Conservation (phyloP, 1,284 basidiomycete species). For the Leccinum insolens region DNA sequence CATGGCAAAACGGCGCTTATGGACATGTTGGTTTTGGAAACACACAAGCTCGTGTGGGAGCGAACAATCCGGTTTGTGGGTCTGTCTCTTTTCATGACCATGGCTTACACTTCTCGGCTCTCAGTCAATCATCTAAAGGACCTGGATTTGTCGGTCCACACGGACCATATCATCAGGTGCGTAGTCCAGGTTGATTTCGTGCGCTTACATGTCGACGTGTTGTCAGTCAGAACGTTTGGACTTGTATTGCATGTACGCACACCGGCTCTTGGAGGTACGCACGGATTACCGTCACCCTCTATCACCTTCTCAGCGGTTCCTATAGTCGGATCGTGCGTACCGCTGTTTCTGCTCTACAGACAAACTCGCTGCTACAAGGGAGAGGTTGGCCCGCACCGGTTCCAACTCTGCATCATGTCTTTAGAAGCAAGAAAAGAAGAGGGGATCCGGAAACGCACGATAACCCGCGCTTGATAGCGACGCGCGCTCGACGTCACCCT, state of each 20-base stretch:
- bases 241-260: slow-evolving; percentile 77
- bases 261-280: slow-evolving; percentile 73
- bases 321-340: slow-evolving; percentile 85
- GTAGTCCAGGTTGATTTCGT: neutral
- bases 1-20: too few relatives aligned
- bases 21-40: too few relatives aligned
- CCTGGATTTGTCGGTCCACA: slow-evolving; percentile 76
- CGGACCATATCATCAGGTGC: slow-evolving; percentile 83
- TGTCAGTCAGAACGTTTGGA: slow-evolving; percentile 85
- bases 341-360: slow-evolving; percentile 90
- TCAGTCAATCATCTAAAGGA: slow-evolving; percentile 29
- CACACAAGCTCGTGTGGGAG: too few relatives aligned
- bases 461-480: too few relatives aligned
- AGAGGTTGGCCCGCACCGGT: slow-evolving; percentile 69
- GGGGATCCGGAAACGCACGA: too few relatives aligned
- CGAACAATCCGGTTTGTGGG: too few relatives aligned
- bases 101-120: too few relatives aligned
- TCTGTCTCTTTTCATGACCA: too few relatives aligned
- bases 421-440: too few relatives aligned
- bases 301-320: neutral
- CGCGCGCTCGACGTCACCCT: slow-evolving; percentile 20
- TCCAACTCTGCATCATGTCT: slow-evolving; percentile 44
- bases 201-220: slow-evolving; percentile 1
- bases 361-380: slow-evolving; percentile 66
- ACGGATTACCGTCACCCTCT: neutral